Percentiles rank a stretch among this genome's conserved stretches.
These are phyloP conservation scores for Fagus sylvatica DNA, from an alignment of 306 rosid species.

Conservation along the genomic window DNA sequence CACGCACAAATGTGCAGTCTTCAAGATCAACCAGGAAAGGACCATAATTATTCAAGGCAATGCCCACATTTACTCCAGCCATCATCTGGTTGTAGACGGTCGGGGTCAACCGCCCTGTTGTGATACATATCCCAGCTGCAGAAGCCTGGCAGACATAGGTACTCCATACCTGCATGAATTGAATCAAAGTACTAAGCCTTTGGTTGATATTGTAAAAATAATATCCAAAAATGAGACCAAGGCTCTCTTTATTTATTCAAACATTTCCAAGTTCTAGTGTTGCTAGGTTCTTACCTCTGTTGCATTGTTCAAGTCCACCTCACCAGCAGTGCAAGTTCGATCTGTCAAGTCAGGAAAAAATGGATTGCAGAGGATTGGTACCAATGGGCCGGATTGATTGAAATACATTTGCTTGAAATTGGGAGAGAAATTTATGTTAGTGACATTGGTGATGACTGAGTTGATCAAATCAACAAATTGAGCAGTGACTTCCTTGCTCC, in stretches of 20 bases:
- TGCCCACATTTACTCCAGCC: conserved; percentile 51
- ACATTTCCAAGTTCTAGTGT: background rate
- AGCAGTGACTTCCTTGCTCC: conserved; percentile 45
- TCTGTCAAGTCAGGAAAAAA: conserved; percentile 31
- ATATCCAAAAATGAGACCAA: background rate
- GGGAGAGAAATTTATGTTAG: conserved; percentile 42
- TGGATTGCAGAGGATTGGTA: conserved; percentile 76
- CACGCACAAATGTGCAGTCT: conserved; percentile 63
- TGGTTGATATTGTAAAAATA: background rate
- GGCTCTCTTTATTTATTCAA: background rate
- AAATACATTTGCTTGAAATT: conserved; percentile 29
- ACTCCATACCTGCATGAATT: conserved; percentile 63
- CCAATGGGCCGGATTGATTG: conserved; percentile 65
- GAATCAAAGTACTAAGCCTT: background rate
- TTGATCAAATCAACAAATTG: conserved; percentile 38
- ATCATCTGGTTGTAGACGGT: conserved; percentile 45
- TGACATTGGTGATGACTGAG: conserved; percentile 23
- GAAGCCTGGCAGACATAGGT: conserved; percentile 52
- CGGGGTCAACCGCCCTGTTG: conserved; percentile 65
- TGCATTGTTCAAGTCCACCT: conserved; percentile 47
- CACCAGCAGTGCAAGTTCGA: conserved; percentile 48
- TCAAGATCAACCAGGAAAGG: conserved; percentile 59
- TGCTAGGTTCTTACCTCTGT: conserved; percentile 37
- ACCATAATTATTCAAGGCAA: conserved; percentile 56
- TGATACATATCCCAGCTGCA: conserved; percentile 27